Percentiles rank a stretch among this genome's conserved stretches.
phyloP scores from a whole-genome alignment of 305 asterid genomes.

The Solanum hybrid region DNA sequence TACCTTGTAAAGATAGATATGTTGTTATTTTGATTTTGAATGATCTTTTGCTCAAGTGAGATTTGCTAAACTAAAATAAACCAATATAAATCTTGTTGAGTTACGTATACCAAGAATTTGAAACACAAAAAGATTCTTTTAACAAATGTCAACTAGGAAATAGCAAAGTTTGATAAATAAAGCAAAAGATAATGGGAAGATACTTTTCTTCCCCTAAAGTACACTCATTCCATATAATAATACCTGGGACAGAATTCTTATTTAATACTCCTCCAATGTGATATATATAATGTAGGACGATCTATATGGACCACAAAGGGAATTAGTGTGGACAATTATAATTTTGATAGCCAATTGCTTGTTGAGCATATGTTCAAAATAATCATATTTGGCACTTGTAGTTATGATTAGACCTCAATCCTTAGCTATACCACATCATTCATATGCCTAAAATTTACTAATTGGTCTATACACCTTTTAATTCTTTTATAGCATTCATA shows the following conservation, averaged over 20 bases:
- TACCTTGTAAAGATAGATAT: no score
- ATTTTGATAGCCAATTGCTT: background rate
- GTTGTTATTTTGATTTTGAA: no score
- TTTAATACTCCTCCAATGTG: slow-evolving; percentile 3
- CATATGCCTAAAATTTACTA: background rate
- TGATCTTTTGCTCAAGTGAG: background rate
- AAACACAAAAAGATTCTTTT: background rate
- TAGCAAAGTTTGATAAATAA: background rate
- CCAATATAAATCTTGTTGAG: background rate
- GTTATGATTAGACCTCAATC: background rate
- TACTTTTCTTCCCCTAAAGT: slow-evolving; percentile 1
- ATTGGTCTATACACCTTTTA: background rate
- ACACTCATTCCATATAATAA: slow-evolving; percentile 1
- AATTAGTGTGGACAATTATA: background rate
- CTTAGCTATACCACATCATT: background rate
- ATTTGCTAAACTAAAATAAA: background rate
- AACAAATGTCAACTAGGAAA: background rate
- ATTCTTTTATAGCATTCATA: background rate
- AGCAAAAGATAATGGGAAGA: slow-evolving; percentile 8
- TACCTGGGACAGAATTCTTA: slow-evolving; percentile 1
- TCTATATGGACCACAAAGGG: background rate
- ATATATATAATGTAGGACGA: background rate
- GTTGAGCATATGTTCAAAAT: background rate
- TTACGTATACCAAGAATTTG: background rate
- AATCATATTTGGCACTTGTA: slow-evolving; percentile 1